Evolutionary conservation across 2,329 filamentous ascomycete species (phyloP), one percentile per base, ranked within the genome.

Genomic region (Claviceps purpurea): DNA sequence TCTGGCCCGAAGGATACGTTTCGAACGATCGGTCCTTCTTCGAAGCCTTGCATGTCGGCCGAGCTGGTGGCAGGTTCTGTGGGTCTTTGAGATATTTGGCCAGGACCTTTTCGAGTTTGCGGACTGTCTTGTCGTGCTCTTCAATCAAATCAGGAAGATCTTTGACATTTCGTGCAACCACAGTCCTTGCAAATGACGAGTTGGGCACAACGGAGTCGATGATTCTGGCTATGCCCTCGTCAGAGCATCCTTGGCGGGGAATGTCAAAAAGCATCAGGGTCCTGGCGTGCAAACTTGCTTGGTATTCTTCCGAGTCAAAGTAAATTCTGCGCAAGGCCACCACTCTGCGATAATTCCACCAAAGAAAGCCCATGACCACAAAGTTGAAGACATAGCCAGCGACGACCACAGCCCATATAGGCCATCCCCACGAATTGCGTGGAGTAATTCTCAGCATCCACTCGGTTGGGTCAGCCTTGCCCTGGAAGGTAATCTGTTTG

Each of bases 81-180:
- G 93, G 93, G 55, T 95, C 85, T 67, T 86, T 94, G 47, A 98
- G 75, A 64, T 98, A 97, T 59, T 87, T 94, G 40, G 93, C 87
- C 51, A 98, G 70, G 4, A 94, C 78, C 46, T 79, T 78, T 65
- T 98, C 93, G 41, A 98, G 76, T 58, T 88, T 77, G 47, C 87
- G 81, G 38, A 98, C 93, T 0, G 82, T 77, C 57, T 85, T 75
- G 52, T 89, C 84, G 62, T 98, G 90, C 63, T 94, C 78, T 54
- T 85, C 81, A 56, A 98, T 93, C 53, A 97, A 72, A 18, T 85
- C 76, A 11, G 93, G 93, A 13, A 98, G 75, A 41, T 91, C 84
- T 66, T 91, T 95, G 56, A 96, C 89, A 60, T 97, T 96, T 56
- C 93, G 82, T 24, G 89, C 90, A 60, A 97, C 84, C 11, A 87